Percentiles rank a stretch among this genome's conserved stretches.
Evolutionary conservation across 2,329 filamentous ascomycete genomes (phyloP).

Genomic region (Sporothrix euskadiensis): DNA sequence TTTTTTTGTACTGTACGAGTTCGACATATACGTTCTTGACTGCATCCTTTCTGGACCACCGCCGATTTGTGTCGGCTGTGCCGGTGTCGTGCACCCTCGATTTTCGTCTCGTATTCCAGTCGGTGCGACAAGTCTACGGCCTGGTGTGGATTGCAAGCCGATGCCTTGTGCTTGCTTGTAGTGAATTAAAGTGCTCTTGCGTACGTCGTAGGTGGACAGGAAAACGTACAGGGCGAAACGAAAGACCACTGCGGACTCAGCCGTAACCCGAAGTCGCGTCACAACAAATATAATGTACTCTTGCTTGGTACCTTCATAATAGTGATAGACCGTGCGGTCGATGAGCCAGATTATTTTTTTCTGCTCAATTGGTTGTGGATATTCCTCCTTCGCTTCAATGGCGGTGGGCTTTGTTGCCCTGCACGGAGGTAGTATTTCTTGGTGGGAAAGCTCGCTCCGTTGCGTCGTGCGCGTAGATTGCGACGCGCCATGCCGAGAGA

Average conservation of each 20-base stretch:
- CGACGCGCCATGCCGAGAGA: constrained; percentile 25
- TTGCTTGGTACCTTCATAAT: background rate
- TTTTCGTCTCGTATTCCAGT: background rate
- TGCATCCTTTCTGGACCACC: background rate
- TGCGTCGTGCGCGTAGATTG: constrained; percentile 21
- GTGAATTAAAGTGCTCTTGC: background rate
- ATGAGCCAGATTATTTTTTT: background rate
- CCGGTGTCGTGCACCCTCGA: background rate
- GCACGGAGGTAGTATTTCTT: background rate
- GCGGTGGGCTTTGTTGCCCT: background rate
- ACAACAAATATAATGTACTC: background rate
- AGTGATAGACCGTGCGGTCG: background rate
- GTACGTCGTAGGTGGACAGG: no score
- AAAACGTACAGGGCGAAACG: background rate
- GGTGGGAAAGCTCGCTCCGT: background rate
- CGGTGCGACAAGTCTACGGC: background rate
- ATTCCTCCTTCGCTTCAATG: background rate
- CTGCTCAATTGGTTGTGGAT: background rate
- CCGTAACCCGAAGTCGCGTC: constrained; percentile 18
- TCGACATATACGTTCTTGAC: background rate
- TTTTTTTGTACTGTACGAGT: no score
- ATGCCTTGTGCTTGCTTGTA: background rate
- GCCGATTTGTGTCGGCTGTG: background rate
- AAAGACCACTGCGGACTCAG: background rate
- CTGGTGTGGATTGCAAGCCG: background rate